phyloP scores from a whole-genome alignment of 192 early-diverging fungal genomes.

The Backusella luteola region DNA sequence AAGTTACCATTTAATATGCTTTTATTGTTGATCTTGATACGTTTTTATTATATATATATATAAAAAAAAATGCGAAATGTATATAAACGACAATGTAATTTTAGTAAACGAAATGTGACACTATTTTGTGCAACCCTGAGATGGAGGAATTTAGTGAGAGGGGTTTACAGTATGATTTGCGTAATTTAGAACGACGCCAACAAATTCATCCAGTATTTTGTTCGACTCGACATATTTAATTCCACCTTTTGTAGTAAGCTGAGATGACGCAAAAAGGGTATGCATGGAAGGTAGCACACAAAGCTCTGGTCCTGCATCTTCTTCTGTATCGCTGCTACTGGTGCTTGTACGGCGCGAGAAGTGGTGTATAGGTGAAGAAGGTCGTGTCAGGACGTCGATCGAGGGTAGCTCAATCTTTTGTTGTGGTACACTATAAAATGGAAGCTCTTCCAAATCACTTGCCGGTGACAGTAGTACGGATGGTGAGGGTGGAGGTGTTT shows the following conservation, averaged over 20 bases:
- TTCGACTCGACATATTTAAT: constrained; percentile 24
- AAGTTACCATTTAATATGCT: neutral
- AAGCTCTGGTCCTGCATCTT: neutral
- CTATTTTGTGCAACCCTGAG: neutral
- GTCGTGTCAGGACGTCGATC: constrained; percentile 1
- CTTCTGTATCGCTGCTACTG: constrained; percentile 10
- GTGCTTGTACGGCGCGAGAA: neutral
- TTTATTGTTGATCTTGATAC: neutral
- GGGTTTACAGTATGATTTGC: neutral
- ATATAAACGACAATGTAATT: neutral
- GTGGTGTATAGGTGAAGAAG: constrained; percentile 14
- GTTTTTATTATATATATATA: neutral
- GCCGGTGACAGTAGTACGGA: neutral
- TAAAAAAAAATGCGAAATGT: neutral
- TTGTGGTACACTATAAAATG: constrained; percentile 28
- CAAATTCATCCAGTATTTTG: constrained; percentile 26
- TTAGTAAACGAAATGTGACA: neutral
- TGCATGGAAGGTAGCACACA: constrained; percentile 19
- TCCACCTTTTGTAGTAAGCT: constrained; percentile 17
- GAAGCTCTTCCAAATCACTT: constrained; percentile 21
- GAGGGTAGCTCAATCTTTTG: constrained; percentile 33
- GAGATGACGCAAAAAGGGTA: constrained; percentile 6
- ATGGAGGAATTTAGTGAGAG: neutral
- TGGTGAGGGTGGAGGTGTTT: constrained; percentile 12
- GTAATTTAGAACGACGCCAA: constrained; percentile 23